Evolutionary conservation across 371 early-diverging fungal genomes (phyloP).

Genomic region (Parasitella parasitica): DNA sequence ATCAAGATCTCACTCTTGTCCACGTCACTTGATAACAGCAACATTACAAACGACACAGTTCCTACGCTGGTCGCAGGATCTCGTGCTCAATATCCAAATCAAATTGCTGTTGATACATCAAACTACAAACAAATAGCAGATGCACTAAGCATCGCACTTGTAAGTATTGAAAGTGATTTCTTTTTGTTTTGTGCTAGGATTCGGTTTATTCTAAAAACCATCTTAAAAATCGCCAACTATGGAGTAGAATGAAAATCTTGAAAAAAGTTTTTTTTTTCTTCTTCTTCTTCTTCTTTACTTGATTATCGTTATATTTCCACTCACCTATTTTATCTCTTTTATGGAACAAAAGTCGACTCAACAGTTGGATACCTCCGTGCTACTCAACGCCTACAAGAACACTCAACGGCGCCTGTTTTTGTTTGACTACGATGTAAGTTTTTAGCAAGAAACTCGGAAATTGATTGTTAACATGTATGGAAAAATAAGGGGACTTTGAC

Average conservation of each 20-base stretch:
- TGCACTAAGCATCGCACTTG: background rate
- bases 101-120: background rate
- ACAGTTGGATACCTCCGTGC: slow-evolving; percentile 10
- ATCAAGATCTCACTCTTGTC: background rate
- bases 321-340: background rate
- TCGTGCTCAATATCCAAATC: background rate
- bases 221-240: slow-evolving; percentile 2
- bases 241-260: background rate
- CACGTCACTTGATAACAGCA: background rate
- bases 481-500: slow-evolving; percentile 70
- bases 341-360: slow-evolving; percentile 9
- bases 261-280: slow-evolving; percentile 5
- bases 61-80: background rate
- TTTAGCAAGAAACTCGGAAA: background rate
- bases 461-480: background rate
- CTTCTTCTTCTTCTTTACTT: slow-evolving; percentile 1
- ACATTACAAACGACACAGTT: background rate
- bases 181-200: background rate
- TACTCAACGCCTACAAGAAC: slow-evolving; percentile 19
- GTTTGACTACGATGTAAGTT: slow-evolving; percentile 27
- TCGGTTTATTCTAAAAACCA: background rate
- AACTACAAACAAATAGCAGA: background rate
- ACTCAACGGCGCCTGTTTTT: slow-evolving; percentile 22
- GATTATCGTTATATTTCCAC: background rate
- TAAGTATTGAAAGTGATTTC: background rate